Evolutionary conservation across 768 basidiomycete genomes (phyloP), one percentile per base, ranked within the genome.

Genomic region (Lactarius indigo): DNA sequence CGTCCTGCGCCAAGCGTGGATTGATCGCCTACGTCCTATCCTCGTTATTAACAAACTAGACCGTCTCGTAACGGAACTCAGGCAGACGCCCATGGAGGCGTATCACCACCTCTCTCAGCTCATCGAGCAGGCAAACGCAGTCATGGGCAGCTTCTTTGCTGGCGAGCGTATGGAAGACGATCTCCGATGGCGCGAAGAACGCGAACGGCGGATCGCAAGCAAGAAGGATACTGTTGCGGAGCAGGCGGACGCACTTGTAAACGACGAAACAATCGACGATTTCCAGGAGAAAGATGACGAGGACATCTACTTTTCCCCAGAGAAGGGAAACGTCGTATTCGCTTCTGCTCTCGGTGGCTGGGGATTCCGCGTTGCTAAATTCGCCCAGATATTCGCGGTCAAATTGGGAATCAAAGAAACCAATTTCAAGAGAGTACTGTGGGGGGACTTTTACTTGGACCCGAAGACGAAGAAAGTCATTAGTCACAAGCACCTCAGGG

Each of bases 1-100:
- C 10, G 97, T 99, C 18, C 84, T 99, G 2, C 84, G 94, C 50
- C 96, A 98, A 81, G 94, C 96, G 56, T 95, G 96, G 92, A 80
- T 88, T 68, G 95, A 98, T 74, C 83, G 87, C 66, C 80, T 99
- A 47, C 85, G 85, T 5, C 97, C 97, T 17, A 86, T 99, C 60
- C 88, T 99, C 60, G 91, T 99, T 57, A 92, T 99, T 79, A 98
- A 98, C 80, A 98, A 98, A 76, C 80, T 97, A 69, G 97, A 98
- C 77, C 88, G 97, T 57, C 80, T 98, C 30, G 89, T 98, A 59
- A 94, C 91, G 26, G 97, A 98, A 74, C 86, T 99, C 60, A 92
- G 93, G 74, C 84, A 98, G 17, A 82, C 93, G 0, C 95, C 97
- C 1, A 81, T 87, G 3, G 97, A 98, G 75, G 96, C 94, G 2